Evolutionary conservation across 164 flowering plant species (phyloP).

Genomic region (Cinnamomum micranthum): DNA sequence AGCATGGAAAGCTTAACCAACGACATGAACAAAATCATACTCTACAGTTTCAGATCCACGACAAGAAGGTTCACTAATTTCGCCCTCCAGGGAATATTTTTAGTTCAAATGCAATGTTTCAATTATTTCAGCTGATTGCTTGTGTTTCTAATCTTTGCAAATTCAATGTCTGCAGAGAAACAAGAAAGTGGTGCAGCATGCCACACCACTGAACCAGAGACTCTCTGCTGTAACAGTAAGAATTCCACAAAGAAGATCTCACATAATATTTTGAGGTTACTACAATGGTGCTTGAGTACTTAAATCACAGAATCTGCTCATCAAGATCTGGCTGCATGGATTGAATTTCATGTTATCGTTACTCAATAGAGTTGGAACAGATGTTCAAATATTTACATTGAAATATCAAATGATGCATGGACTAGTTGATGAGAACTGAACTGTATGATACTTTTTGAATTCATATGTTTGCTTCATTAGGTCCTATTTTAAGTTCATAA

Average conservation of each 20-base stretch:
- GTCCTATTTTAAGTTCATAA: too few relatives aligned
- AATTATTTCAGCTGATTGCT: background rate
- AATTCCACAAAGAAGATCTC: conserved; percentile 45
- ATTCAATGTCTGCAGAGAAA: conserved; percentile 39
- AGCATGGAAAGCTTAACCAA: conserved; percentile 18
- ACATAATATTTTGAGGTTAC: conserved; percentile 49
- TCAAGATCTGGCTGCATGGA: too few relatives aligned
- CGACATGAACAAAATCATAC: conserved; percentile 37
- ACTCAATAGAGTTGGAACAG: too few relatives aligned
- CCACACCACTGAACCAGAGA: conserved; percentile 48
- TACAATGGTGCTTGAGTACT: conserved; percentile 32
- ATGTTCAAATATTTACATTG: too few relatives aligned
- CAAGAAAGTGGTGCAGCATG: conserved; percentile 48
- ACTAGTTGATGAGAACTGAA: too few relatives aligned
- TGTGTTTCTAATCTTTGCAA: background rate
- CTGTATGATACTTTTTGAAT: too few relatives aligned
- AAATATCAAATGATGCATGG: too few relatives aligned
- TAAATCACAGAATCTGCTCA: too few relatives aligned
- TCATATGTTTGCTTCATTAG: too few relatives aligned
- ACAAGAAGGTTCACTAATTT: conserved; percentile 44
- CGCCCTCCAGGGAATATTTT: too few relatives aligned
- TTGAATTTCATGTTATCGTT: too few relatives aligned
- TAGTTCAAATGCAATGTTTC: background rate
- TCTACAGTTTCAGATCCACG: conserved; percentile 45
- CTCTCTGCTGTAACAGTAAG: conserved; percentile 42